Conservation (phyloP, 2,329 filamentous ascomycete species). For the Colletotrichum theobromicola region DNA sequence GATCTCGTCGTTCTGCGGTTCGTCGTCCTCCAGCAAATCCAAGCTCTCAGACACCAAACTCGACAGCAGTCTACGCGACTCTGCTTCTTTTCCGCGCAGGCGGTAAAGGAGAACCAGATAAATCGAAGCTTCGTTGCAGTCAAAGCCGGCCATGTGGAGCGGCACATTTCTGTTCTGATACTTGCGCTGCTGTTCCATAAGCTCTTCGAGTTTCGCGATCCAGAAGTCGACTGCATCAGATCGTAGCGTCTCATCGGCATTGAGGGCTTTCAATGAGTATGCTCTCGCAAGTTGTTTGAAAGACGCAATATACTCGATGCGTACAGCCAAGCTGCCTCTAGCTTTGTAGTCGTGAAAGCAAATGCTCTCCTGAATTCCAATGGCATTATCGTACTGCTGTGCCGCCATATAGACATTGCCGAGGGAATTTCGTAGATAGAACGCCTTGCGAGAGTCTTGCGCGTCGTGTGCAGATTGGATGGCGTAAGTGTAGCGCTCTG, state of each 20-base stretch:
- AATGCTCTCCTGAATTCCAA: conserved; percentile 39
- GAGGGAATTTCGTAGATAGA: conserved; percentile 42
- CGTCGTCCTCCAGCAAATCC: conserved; percentile 42
- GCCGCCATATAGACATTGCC: conserved; percentile 39
- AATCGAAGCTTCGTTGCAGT: conserved; percentile 45
- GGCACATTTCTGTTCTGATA: conserved; percentile 45
- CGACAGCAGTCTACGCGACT: conserved; percentile 33
- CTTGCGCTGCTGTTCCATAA: conserved; percentile 39
- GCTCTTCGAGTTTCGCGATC: conserved; percentile 38
- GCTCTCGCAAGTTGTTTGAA: conserved; percentile 43
- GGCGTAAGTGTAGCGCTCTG: conserved; percentile 33
- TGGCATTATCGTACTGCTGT: conserved; percentile 37
- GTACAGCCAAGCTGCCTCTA: conserved; percentile 41
- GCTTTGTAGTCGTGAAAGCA: conserved; percentile 42
- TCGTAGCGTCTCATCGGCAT: conserved; percentile 2
- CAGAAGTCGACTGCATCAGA: conserved; percentile 32
- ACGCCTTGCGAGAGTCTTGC: conserved; percentile 40
- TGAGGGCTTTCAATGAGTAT: conserved; percentile 29
- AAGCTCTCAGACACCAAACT: conserved; percentile 41
- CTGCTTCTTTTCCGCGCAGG: conserved; percentile 29
- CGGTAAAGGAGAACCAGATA: conserved; percentile 44
- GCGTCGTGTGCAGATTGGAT: conserved; percentile 36
- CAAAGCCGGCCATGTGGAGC: conserved; percentile 43
- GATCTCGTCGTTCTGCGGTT: conserved; percentile 46
- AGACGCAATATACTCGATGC: conserved; percentile 43